Percentiles rank a stretch among this genome's conserved stretches.
Evolutionary conservation across 2,329 filamentous ascomycete species (phyloP).

Genomic region (Penicillium oxalicum): DNA sequence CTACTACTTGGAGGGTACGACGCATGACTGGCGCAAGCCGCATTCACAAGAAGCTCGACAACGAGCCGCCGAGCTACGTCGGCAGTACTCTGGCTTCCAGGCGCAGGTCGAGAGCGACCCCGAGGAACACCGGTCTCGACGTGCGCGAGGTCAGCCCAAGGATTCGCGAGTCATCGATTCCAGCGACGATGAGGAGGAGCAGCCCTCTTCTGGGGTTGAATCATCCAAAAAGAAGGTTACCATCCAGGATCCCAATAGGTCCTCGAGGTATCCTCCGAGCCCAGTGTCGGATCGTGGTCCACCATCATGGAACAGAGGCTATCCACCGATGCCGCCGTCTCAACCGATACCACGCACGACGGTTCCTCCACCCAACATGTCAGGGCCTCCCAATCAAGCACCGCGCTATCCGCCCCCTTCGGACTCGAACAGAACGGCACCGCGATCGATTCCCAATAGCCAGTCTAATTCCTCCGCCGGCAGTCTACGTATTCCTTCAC

Average conservation of each 20-base stretch:
- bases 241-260: constrained; percentile 8
- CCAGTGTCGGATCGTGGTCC: constrained; percentile 6
- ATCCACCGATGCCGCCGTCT: constrained; percentile 5
- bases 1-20: constrained; percentile 32
- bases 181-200: constrained; percentile 14
- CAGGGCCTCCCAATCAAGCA: constrained; percentile 7
- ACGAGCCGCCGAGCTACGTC: constrained; percentile 26
- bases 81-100: constrained; percentile 30
- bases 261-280: constrained; percentile 8
- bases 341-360: constrained; percentile 8
- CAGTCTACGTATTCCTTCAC: constrained; percentile 9
- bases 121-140: constrained; percentile 18
- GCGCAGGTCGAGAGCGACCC: constrained; percentile 34
- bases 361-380: neutral
- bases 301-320: constrained; percentile 5
- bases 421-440: constrained; percentile 6
- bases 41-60: constrained; percentile 34
- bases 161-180: constrained; percentile 7
- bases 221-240: constrained; percentile 3
- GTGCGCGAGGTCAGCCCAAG: constrained; percentile 4
- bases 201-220: constrained; percentile 5
- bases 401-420: constrained; percentile 8
- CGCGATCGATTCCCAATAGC: constrained; percentile 14
- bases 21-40: constrained; percentile 32
- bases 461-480: constrained; percentile 3